Percentiles rank a stretch among this genome's conserved stretches.
Conservation (phyloP, 441 rosid species). For the Geranium incanum region DNA sequence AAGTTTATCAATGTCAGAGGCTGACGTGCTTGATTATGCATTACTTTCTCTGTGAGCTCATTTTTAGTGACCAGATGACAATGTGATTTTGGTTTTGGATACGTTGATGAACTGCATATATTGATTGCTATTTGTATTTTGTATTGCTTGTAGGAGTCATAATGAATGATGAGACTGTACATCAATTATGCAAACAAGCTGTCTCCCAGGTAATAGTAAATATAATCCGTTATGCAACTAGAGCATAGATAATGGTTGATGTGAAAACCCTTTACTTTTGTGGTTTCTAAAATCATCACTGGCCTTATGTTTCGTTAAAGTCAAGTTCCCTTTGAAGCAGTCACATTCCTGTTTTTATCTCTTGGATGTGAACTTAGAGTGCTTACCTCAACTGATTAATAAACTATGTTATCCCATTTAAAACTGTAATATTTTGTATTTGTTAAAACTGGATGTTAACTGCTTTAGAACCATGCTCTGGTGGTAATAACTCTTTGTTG, state of each 20-base stretch:
- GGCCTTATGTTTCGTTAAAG: neutral
- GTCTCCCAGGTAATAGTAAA: constrained; percentile 67
- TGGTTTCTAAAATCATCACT: constrained; percentile 2
- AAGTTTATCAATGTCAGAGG: too few species aligned
- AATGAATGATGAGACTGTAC: constrained; percentile 94
- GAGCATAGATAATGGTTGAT: neutral
- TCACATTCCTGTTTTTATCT: too few species aligned
- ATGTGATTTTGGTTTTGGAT: too few species aligned
- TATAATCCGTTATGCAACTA: constrained; percentile 1
- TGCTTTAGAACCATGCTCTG: too few species aligned
- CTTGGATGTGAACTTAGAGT: neutral
- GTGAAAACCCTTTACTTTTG: neutral
- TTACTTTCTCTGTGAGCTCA: too few species aligned
- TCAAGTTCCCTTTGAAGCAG: neutral
- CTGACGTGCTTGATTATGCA: too few species aligned
- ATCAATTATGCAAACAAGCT: constrained; percentile 91
- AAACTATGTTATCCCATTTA: neutral
- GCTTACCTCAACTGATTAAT: neutral
- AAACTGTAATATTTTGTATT: neutral
- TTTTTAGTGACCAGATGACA: too few species aligned
- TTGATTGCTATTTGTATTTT: constrained; percentile 14
- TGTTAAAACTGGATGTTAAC: too few species aligned
- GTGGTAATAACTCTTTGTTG: too few species aligned
- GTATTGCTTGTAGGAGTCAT: constrained; percentile 58
- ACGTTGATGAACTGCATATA: neutral